phyloP scores from a whole-genome alignment of 306 rosid genomes.

The Cyclanthera cordifolia region DNA sequence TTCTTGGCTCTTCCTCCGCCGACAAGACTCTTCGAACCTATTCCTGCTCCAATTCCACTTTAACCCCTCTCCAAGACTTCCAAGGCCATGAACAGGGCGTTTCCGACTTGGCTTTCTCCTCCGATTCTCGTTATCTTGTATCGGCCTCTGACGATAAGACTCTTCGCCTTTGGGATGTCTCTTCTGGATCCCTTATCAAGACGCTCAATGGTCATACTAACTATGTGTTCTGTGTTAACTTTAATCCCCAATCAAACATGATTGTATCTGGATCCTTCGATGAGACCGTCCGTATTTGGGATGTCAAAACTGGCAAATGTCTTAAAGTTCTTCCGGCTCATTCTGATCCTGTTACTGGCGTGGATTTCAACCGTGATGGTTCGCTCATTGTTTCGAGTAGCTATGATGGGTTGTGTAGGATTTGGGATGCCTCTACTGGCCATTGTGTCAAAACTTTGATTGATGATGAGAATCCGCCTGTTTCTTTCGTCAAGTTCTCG shows the following conservation, averaged over 20 bases:
- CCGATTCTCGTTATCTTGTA: constrained; percentile 68
- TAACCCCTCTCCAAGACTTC: constrained; percentile 53
- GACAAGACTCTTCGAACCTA: constrained; percentile 85
- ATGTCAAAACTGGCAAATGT: constrained; percentile 73
- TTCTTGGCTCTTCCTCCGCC: constrained; percentile 84
- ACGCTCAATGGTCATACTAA: constrained; percentile 88
- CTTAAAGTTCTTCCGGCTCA: constrained; percentile 87
- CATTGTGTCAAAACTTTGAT: constrained; percentile 89
- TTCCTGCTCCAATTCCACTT: constrained; percentile 32
- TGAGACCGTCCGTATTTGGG: constrained; percentile 95
- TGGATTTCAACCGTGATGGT: constrained; percentile 78
- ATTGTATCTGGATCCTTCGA: constrained; percentile 92
- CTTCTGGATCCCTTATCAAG: constrained; percentile 55
- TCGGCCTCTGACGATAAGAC: constrained; percentile 97
- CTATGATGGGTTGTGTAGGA: constrained; percentile 86
- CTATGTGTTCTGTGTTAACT: constrained; percentile 76
- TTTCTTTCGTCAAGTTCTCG: constrained; percentile 80
- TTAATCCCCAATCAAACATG: constrained; percentile 79
- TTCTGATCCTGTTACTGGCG: constrained; percentile 91
- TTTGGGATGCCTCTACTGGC: constrained; percentile 84
- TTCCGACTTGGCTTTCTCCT: constrained; percentile 84
- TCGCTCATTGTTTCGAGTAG: constrained; percentile 90
- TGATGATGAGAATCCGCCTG: constrained; percentile 91
- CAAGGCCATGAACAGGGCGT: constrained; percentile 81
- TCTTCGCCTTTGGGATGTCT: constrained; percentile 81